phyloP scores from a whole-genome alignment of 306 rosid genomes.

The Senna tora region DNA sequence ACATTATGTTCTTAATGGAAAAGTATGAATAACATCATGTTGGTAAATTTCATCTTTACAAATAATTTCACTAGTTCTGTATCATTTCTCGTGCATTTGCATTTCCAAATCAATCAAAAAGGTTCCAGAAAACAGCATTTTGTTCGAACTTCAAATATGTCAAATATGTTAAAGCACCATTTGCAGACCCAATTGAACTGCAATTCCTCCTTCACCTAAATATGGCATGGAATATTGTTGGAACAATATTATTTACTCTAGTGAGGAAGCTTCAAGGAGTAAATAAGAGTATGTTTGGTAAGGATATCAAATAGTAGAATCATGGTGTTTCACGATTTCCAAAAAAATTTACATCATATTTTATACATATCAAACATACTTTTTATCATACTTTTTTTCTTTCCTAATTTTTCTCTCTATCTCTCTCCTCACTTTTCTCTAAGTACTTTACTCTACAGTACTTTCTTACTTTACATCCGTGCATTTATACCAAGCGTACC shows the following conservation, averaged over 20 bases:
- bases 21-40: not conserved
- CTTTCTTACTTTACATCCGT: no score
- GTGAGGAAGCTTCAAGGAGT: not conserved
- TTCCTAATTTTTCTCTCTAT: no score
- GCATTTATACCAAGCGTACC: no score
- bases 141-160: not conserved
- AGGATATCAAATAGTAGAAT: no score
- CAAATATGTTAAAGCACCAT: not conserved
- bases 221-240: not conserved
- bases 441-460: no score
- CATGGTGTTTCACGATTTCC: no score
- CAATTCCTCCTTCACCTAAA: not conserved
- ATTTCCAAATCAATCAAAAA: constrained; percentile 8
- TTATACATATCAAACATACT: no score
- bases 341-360: no score
- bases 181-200: not conserved
- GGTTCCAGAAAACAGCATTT: not conserved
- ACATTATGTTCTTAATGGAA: not conserved
- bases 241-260: not conserved
- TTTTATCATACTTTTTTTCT: no score
- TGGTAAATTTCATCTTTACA: not conserved
- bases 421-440: no score
- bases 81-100: not conserved
- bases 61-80: not conserved
- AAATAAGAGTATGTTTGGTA: no score